Base-by-base conservation (phyloP, 495 filamentous ascomycete genomes). In the Penicillium bovifimosum region DNA sequence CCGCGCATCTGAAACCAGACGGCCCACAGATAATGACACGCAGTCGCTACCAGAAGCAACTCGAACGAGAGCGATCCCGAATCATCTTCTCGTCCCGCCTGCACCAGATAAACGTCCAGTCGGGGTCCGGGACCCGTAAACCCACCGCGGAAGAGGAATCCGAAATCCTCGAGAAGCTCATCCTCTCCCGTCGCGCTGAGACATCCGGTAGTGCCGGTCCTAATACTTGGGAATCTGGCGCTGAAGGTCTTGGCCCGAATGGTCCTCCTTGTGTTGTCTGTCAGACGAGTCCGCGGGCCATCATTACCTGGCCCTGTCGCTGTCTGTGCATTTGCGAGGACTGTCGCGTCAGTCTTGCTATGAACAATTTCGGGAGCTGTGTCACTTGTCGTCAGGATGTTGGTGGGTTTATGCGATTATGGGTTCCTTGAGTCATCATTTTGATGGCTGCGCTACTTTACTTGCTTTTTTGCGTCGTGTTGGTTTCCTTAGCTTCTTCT, bases 321-420 rank as follows among this genome's bases (percentile, higher is more conserved):
- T 98, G 93, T 65, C 76, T 98, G 39, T 91, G 88, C 54, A 75
- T 96, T 20, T 97, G 93, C 62, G 93, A 98, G 63, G 93, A 97
- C 48, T 97, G 93, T 67, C 77, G 93, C 16, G 86, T 98, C 20
- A 90, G 86, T 47, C 78, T 98, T 28, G 93, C 93, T 7, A 88
- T 95, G 87, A 96, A 95, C 60, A 97, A 97, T 68, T 96, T 92
- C 62, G 86, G 89, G 38, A 92, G 86, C 59, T 98, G 93, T 58
- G 90, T 96, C 17, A 96, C 92, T 56, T 97, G 93, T 65, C 77
- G 93, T 43, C 80, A 86, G 54, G 86, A 92, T 54, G 87, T 96
- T 20, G 81, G 80, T 26, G 92, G 90, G 18, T 97, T 93, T 68
- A 86, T 85, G 52, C 80, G 91, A 56, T 79, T 98, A 59, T 98